These are phyloP conservation scores for Kalanchoe fedtschenkoi DNA, from an alignment of 164 flowering plant genomes.

Conservation along the genomic window DNA sequence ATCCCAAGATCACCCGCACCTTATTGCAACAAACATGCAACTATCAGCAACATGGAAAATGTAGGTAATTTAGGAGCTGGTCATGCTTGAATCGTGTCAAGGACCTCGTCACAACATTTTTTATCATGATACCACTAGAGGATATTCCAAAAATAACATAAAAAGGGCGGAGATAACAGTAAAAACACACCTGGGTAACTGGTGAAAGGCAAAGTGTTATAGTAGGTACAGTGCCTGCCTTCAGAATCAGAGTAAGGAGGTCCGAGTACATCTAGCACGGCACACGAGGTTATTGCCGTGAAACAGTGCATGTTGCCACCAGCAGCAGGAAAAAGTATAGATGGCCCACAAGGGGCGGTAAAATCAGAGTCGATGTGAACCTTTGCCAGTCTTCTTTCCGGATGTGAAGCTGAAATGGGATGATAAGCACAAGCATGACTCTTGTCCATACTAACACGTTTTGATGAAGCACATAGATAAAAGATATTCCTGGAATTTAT, in stretches of 20 bases:
- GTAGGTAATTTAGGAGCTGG: too few relatives aligned
- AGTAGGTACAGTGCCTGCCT: constrained; percentile 4
- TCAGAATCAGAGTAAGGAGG: constrained; percentile 9
- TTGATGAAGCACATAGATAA: too few relatives aligned
- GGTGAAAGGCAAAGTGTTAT: background rate
- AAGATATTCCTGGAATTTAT: too few relatives aligned
- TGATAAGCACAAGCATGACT: background rate
- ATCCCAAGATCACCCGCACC: constrained; percentile 17
- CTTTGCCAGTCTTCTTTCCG: constrained; percentile 25
- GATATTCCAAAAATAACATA: background rate
- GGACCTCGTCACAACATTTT: background rate
- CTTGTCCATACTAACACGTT: background rate
- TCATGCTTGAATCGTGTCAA: too few relatives aligned
- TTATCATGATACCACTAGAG: background rate
- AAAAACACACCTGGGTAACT: background rate
- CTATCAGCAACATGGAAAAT: background rate
- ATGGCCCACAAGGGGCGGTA: constrained; percentile 22
- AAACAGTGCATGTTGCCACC: constrained; percentile 38
- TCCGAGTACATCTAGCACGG: constrained; percentile 29
- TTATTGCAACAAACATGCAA: background rate
- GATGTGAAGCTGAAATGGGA: background rate
- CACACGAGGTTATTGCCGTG: constrained; percentile 32
- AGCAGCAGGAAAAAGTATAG: constrained; percentile 24
- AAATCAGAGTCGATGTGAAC: constrained; percentile 16
- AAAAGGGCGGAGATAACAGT: background rate